A percentile compares a stretch with the other conserved stretches of the same genome.
phyloP scores from a whole-genome alignment of 257 asterid genomes.

The Solanum bulbocastanum region DNA sequence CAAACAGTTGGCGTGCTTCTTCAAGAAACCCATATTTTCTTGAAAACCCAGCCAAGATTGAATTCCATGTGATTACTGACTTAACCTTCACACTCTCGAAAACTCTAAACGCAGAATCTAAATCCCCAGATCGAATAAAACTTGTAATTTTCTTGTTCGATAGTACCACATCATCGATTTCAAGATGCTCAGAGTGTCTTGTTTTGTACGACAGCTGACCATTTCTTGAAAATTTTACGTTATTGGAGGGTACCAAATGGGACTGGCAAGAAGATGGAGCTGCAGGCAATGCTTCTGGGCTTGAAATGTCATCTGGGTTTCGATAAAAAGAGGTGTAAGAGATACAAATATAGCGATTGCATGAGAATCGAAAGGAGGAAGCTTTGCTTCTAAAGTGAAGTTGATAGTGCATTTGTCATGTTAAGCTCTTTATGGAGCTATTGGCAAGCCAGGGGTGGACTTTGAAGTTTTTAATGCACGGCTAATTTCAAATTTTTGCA shows the following conservation, averaged over 20 bases:
- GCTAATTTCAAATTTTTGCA: background rate
- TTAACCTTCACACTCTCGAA: conserved; percentile 33
- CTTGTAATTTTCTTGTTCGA: conserved; percentile 50
- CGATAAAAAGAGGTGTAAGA: conserved; percentile 2
- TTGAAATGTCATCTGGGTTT: conserved; percentile 11
- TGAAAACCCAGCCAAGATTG: conserved; percentile 52
- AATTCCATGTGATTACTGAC: conserved; percentile 64
- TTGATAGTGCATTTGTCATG: conserved; percentile 20
- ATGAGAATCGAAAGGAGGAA: background rate
- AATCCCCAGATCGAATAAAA: conserved; percentile 40
- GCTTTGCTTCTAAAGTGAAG: conserved; percentile 2
- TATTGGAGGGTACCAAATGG: conserved; percentile 6
- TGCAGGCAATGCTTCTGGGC: background rate
- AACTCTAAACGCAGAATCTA: conserved; percentile 48
- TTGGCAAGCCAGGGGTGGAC: no score
- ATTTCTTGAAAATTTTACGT: background rate
- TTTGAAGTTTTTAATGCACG: background rate
- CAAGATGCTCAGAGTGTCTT: background rate
- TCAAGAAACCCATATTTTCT: conserved; percentile 31
- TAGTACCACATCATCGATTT: conserved; percentile 9
- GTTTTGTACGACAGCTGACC: background rate
- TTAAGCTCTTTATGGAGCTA: no score
- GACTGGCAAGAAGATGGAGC: background rate
- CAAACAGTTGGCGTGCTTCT: conserved; percentile 53
- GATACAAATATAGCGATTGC: background rate